Percentiles rank a stretch among this genome's conserved stretches.
Conservation (phyloP, 2,329 filamentous ascomycete genomes). For the Fonsecaea erecta region DNA sequence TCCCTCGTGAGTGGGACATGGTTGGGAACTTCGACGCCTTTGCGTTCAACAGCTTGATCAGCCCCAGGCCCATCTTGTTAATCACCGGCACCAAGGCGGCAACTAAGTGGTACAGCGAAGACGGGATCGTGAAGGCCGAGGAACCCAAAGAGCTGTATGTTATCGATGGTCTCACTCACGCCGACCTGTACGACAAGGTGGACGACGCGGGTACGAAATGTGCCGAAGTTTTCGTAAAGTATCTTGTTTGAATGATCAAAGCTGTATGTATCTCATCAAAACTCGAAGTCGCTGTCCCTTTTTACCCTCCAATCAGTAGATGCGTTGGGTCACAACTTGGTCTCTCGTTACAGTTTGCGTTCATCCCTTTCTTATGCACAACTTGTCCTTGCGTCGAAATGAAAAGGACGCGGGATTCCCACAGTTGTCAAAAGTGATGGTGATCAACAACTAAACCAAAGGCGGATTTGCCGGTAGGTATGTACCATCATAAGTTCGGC, state of each 20-base stretch:
- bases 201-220: conserved; percentile 21
- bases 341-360: too few relatives aligned
- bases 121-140: conserved; percentile 34
- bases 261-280: too few relatives aligned
- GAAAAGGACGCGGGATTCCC: too few relatives aligned
- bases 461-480: too few relatives aligned
- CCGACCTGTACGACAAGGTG: conserved; percentile 39
- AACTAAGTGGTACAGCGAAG: conserved; percentile 38
- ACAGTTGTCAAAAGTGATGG: too few relatives aligned
- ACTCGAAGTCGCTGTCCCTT: too few relatives aligned
- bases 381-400: too few relatives aligned
- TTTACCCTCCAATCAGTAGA: too few relatives aligned
- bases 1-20: conserved; percentile 31
- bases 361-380: too few relatives aligned
- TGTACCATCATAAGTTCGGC: background rate
- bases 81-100: conserved; percentile 38
- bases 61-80: conserved; percentile 40
- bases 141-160: conserved; percentile 41
- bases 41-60: conserved; percentile 35
- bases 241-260: too few relatives aligned
- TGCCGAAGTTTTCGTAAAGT: conserved; percentile 16
- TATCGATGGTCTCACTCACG: conserved; percentile 37
- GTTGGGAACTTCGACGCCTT: conserved; percentile 36
- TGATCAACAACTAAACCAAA: too few relatives aligned
- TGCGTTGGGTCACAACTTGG: too few relatives aligned